Base-by-base conservation (phyloP, 106 monocot genomes). In the Phalaenopsis aphrodite region DNA sequence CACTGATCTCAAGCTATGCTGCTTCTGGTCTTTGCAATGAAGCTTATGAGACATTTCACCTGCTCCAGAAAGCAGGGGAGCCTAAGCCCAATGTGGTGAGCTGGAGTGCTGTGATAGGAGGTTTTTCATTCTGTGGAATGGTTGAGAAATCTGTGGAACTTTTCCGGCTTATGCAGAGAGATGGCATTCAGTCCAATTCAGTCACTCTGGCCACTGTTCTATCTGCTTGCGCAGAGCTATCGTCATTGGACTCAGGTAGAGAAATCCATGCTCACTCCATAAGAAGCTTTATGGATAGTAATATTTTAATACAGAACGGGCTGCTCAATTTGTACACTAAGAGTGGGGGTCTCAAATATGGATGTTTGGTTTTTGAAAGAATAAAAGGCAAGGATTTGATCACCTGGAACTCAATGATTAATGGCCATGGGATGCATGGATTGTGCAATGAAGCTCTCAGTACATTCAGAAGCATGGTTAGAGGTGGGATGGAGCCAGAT, bases 1-100 rank as follows among this genome's bases (percentile, higher is more conserved):
- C 85, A 5, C 47, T 90, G 83, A 91, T 93, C 21, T 89, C 93
- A 1, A 84, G 87, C 82, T 90, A 93, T 75, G 90, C 87, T 0
- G 85, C 85, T 3, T 55, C 80, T 46, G 85, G 90, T 11, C 72
- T 84, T 4, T 88, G 86, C 49, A 9, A 86, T 15, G 77, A 89
- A 76, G 87, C 93, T n/a, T 79, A 80, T 43, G 87, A 87, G 18
- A 75, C 83, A n/a, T 89, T 93, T 41, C 17, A 48, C 5, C 56
- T 56, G 23, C 45, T 90, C 81, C 45, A 86, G 73, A 80, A 42
- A 41, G 69, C 80, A 1, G 78, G 75, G 3, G 82, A 52, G 1
- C 12, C 82, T 12, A 21, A 42, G 1, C 90, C 90, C 30, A 78
- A 86, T 75, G 85, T 90, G 36, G 84, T 90, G 57, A 90, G 85